Evolutionary conservation across 106 monocot genomes (phyloP).

Genomic region (Phalaenopsis aphrodite): DNA sequence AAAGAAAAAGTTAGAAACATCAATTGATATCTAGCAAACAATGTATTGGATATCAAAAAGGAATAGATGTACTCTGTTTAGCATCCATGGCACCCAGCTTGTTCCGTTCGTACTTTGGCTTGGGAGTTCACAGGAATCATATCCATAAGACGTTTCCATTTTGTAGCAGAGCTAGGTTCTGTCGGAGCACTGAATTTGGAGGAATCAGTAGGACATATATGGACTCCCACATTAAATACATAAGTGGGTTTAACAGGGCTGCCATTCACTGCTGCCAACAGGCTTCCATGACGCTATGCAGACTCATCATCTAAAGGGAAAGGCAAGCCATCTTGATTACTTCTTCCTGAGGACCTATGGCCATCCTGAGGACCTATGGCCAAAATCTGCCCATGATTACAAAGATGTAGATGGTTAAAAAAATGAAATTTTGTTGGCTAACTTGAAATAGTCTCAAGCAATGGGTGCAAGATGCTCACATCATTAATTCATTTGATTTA

Average conservation of each 20-base stretch:
- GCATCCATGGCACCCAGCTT: conserved; percentile 34
- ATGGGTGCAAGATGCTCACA: conserved; percentile 24
- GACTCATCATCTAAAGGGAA: conserved; percentile 66
- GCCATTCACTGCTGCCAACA: conserved; percentile 11
- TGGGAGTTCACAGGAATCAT: conserved; percentile 13
- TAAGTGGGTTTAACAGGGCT: conserved; percentile 27
- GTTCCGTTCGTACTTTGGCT: conserved; percentile 24
- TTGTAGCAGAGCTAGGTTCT: conserved; percentile 25
- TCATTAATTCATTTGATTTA: conserved; percentile 28
- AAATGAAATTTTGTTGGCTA: neutral
- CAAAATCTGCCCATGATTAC: conserved; percentile 21
- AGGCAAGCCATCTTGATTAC: conserved; percentile 70
- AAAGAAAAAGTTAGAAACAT: conserved; percentile 4
- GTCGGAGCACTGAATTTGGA: conserved; percentile 30
- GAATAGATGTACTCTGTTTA: neutral
- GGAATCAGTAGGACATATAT: conserved; percentile 23
- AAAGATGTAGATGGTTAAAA: neutral
- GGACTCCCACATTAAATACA: conserved; percentile 35
- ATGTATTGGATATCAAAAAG: neutral
- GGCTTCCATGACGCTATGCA: conserved; percentile 21
- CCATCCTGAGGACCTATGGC: no score
- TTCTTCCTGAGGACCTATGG: conserved; percentile 23
- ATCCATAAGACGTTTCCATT: conserved; percentile 16
- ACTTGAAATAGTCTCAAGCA: neutral
- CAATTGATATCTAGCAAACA: no score